phyloP scores from a whole-genome alignment of 2,329 filamentous ascomycete species.

The Colletotrichum siamense region DNA sequence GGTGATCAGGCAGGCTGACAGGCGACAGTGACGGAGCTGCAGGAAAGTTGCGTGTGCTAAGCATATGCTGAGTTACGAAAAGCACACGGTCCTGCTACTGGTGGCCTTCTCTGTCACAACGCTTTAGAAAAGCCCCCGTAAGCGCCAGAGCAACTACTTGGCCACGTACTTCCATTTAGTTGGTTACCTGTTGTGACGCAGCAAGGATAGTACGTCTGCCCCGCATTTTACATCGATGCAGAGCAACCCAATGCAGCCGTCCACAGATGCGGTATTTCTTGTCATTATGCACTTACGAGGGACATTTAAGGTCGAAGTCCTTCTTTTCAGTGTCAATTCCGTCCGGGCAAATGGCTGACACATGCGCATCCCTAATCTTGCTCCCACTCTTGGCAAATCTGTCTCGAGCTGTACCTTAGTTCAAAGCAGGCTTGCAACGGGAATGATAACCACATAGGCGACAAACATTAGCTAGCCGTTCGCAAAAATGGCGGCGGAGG shows the following conservation, averaged over 20 bases:
- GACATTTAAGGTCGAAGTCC: neutral
- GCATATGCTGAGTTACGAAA: neutral
- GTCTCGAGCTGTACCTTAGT: neutral
- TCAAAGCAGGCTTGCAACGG: neutral
- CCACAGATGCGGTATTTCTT: neutral
- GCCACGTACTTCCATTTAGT: neutral
- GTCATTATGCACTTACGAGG: neutral
- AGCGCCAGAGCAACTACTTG: neutral
- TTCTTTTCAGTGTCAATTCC: neutral
- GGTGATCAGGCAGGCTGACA: neutral
- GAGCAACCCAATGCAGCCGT: neutral
- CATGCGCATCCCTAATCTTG: neutral
- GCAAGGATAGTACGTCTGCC: neutral
- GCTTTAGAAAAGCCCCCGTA: neutral
- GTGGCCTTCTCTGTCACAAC: neutral
- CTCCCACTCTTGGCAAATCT: neutral
- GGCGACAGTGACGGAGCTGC: neutral
- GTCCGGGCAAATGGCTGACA: neutral
- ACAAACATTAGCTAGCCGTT: neutral
- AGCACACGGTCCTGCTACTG: neutral
- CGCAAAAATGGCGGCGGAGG: neutral
- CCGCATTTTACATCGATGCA: neutral
- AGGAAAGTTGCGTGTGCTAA: neutral
- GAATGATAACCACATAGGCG: neutral
- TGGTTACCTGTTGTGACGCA: neutral